Percentiles rank a stretch among this genome's conserved stretches.
Evolutionary conservation across 228 moss, liverwort and hornwort genomes (phyloP).

Genomic region (Sphagnum fallax): DNA sequence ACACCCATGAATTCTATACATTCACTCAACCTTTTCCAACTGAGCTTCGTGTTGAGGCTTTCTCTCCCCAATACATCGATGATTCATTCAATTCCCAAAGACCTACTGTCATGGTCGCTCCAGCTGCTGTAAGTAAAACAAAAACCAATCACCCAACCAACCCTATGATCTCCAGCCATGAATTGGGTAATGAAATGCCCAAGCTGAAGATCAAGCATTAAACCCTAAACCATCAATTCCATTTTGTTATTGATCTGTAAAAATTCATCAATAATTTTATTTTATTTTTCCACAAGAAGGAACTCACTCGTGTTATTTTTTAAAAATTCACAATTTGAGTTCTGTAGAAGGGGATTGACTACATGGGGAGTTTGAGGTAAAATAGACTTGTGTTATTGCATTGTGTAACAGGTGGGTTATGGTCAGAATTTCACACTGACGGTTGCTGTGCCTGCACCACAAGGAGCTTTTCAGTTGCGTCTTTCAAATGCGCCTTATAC

Average conservation of each 20-base stretch:
- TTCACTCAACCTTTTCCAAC: slow-evolving; percentile 10
- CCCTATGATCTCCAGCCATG: neutral
- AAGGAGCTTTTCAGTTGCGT: slow-evolving; percentile 10
- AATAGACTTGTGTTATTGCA: too few species aligned
- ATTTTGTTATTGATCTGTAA: too few species aligned
- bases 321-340: too few species aligned
- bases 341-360: too few species aligned
- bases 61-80: slow-evolving; percentile 7
- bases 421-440: slow-evolving; percentile 13
- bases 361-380: too few species aligned
- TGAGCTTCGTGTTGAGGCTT: slow-evolving; percentile 15
- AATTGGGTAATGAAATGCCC: too few species aligned
- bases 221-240: too few species aligned
- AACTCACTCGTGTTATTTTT: too few species aligned
- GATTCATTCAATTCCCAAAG: slow-evolving; percentile 7
- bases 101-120: slow-evolving; percentile 13
- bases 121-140: slow-evolving; percentile 7
- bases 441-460: slow-evolving; percentile 5
- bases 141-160: neutral
- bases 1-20: slow-evolving; percentile 28
- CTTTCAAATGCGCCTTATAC: slow-evolving; percentile 4
- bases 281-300: too few species aligned
- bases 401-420: slow-evolving; percentile 14
- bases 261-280: too few species aligned
- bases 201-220: too few species aligned